These are phyloP conservation scores for Garcia nutans DNA, from an alignment of 345 rosid species.

Conservation along the genomic window DNA sequence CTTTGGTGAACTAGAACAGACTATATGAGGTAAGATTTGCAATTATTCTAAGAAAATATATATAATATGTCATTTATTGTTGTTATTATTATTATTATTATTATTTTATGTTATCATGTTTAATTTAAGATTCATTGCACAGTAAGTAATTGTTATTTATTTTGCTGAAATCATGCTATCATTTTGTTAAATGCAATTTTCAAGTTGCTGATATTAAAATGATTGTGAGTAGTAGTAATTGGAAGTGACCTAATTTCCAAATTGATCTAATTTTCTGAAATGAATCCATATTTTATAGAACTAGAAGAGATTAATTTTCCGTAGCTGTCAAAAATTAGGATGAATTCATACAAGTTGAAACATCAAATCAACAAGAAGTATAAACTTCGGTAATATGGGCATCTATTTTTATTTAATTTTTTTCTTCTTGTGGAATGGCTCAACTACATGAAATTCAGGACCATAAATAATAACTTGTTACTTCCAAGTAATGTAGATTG, in stretches of 20 bases:
- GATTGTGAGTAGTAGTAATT: neutral
- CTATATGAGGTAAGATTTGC: constrained; percentile 11
- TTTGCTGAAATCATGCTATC: neutral
- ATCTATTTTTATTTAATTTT: neutral
- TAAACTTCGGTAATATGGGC: neutral
- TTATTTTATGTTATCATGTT: neutral
- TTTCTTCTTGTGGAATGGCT: constrained; percentile 4
- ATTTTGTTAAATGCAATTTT: neutral
- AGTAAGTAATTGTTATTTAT: neutral
- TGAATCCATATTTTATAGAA: neutral
- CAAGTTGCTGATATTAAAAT: neutral
- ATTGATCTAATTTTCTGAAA: neutral
- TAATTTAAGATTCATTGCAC: neutral
- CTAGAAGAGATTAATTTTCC: neutral
- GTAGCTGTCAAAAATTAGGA: neutral
- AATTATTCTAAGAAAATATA: neutral
- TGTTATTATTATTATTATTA: too few species aligned
- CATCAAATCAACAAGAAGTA: neutral
- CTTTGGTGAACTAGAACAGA: constrained; percentile 23
- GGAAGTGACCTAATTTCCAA: neutral
- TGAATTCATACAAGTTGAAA: neutral
- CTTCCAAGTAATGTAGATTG: neutral
- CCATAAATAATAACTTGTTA: too few species aligned
- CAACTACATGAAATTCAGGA: neutral
- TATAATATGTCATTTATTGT: neutral